Evolutionary conservation across 139 green algal species (phyloP).

Genomic region (Coccomyxa sp.): DNA sequence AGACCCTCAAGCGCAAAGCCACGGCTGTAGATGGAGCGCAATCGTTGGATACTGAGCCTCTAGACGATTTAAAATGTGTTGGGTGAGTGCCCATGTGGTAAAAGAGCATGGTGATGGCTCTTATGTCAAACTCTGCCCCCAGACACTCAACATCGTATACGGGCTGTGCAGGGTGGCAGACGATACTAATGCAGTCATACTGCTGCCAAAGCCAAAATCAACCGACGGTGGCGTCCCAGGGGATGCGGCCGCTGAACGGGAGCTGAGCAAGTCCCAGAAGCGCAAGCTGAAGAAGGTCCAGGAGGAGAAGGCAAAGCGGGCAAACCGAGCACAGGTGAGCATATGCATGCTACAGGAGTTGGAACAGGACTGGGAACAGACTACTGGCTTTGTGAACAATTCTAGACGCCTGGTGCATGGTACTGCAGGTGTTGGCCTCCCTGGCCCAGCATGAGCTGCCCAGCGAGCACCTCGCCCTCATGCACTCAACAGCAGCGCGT

Average conservation of each 20-base stretch:
- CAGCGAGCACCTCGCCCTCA: constrained; percentile 17
- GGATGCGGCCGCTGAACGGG: background rate
- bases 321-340: constrained; percentile 22
- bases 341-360: background rate
- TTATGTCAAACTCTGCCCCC: background rate
- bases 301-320: constrained; percentile 55
- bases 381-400: constrained; percentile 1
- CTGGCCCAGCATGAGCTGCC: constrained; percentile 2
- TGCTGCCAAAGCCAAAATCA: background rate
- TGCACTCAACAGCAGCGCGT: constrained; percentile 2
- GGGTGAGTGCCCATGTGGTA: background rate
- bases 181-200: background rate
- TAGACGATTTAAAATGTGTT: background rate
- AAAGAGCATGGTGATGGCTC: background rate
- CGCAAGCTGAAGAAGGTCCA: constrained; percentile 69
- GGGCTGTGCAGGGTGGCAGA: background rate
- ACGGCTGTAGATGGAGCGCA: background rate
- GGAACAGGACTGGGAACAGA: background rate
- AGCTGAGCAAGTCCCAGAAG: constrained; percentile 61
- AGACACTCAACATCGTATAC: background rate
- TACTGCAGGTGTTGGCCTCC: constrained; percentile 16
- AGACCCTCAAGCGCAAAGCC: background rate
- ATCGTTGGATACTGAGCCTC: background rate
- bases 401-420: constrained; percentile 26
- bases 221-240: background rate